Conservation (phyloP, 495 filamentous ascomycete species). For the Penicillium macrosclerotiorum region DNA sequence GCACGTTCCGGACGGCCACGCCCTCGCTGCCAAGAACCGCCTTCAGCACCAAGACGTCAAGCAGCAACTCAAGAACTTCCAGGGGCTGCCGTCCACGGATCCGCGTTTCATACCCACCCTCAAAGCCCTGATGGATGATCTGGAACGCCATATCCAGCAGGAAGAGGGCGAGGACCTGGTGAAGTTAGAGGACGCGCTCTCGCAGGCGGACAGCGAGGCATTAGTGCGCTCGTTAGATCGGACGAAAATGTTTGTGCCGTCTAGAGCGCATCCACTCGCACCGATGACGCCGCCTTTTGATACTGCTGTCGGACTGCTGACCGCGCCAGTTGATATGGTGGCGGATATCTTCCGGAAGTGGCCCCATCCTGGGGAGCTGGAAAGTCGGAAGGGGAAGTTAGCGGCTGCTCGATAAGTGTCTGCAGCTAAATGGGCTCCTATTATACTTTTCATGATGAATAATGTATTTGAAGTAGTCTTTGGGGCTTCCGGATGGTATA, state of each 20-base stretch:
- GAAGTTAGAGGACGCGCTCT: conserved; percentile 47
- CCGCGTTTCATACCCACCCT: conserved; percentile 50
- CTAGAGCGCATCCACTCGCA: conserved; percentile 49
- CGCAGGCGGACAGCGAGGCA: conserved; percentile 31
- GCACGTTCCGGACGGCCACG: conserved; percentile 47
- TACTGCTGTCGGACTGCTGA: conserved; percentile 23
- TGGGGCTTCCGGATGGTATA: too few species aligned
- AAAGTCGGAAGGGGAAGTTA: not conserved
- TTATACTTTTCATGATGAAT: too few species aligned
- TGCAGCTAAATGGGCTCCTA: too few species aligned
- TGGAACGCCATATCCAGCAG: conserved; percentile 54
- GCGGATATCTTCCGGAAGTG: conserved; percentile 33
- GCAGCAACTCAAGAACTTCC: conserved; percentile 55
- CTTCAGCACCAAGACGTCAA: conserved; percentile 60
- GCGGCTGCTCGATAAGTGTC: not conserved
- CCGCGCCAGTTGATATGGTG: conserved; percentile 26
- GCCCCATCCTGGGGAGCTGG: conserved; percentile 14
- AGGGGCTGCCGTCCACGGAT: conserved; percentile 45
- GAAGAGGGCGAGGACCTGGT: conserved; percentile 58
- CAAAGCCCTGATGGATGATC: conserved; percentile 45
- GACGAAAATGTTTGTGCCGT: conserved; percentile 60
- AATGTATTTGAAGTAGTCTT: too few species aligned
- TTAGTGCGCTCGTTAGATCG: conserved; percentile 51
- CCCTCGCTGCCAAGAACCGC: conserved; percentile 53
- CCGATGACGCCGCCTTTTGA: conserved; percentile 27